Base-by-base conservation (phyloP, 805 yeast species). In the Candida golubevii region DNA sequence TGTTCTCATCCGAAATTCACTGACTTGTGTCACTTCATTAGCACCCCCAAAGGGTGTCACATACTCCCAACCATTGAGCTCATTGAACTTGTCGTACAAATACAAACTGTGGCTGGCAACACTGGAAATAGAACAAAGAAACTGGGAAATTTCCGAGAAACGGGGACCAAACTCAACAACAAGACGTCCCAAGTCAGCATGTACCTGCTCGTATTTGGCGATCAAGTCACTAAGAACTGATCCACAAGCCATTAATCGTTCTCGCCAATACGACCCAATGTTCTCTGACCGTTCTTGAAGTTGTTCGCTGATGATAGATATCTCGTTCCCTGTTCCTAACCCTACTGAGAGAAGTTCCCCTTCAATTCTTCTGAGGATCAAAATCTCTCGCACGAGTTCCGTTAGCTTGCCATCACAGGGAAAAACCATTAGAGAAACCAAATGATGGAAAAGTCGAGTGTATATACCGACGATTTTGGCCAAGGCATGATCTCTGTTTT, bases 271-370 rank as follows among this genome's bases (percentile, higher is more conserved):
- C 3, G 23, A 18, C 23, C 5, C 23, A 18, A 18, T 18, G 6
- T 12, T 29, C n/a, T 29, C 32, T 29, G 32, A 29, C 4, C n/a
- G 32, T 29, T 29, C 32, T 11, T 10, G n/a, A 6, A 29, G 32
- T 11, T 29, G 11, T 14, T 45, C 45, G 8, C 31, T 33, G 29
- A 45, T 36, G 28, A 41, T 30, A 6, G 36, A 33, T 18, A 41
- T 37, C 31, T 45, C 48, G 9, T 42, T 40, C 12, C 38, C 28
- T 12, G 38, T 33, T 26, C 45, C 48, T 11, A 42, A 41, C 13
- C 33, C 39, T 36, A 41, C 35, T 23, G 42, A 38, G 23, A 45
- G 26, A 10, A 45, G 27, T 27, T 45, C 48, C 23, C 48, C 48
- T 34, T 36, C 39, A 12, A 8, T 13, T 33, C 45, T 35, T 18